phyloP scores from a whole-genome alignment of 352 stramenopile genomes.

The Thraustochytrium aureum region DNA sequence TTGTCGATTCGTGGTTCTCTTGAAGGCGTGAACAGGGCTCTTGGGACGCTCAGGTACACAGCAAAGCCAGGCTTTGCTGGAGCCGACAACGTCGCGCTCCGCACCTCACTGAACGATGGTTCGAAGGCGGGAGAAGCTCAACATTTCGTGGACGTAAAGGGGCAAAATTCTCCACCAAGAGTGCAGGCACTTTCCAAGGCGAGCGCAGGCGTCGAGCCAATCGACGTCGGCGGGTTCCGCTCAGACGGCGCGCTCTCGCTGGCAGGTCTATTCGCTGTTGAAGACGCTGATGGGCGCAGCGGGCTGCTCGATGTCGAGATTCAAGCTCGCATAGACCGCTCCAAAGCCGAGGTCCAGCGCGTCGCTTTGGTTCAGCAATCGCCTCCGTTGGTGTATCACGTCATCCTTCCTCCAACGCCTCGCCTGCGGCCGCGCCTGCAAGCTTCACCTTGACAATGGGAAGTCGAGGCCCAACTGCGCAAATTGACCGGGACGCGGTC shows the following conservation, averaged over 20 bases:
- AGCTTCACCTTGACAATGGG: neutral
- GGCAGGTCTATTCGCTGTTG: neutral
- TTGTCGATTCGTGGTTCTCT: neutral
- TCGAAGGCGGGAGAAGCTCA: neutral
- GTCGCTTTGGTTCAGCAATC: too few relatives aligned
- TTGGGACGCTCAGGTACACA: neutral
- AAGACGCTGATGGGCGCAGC: too few relatives aligned
- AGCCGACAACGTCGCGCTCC: neutral
- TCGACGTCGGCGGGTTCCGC: neutral
- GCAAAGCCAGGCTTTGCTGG: neutral
- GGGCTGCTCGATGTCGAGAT: too few relatives aligned
- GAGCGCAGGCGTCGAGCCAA: neutral
- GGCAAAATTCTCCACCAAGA: neutral
- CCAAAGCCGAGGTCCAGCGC: too few relatives aligned
- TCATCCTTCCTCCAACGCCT: too few relatives aligned
- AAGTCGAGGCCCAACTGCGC: neutral
- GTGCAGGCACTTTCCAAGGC: neutral
- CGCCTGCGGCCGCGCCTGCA: neutral
- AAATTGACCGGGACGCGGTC: neutral
- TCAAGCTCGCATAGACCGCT: too few relatives aligned
- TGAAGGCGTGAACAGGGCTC: neutral
- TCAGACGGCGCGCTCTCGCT: neutral
- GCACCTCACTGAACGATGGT: neutral
- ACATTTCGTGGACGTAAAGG: neutral
- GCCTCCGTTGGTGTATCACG: too few relatives aligned